These are phyloP conservation scores for Luffa aegyptiaca DNA, from an alignment of 306 rosid species.

Conservation along the genomic window DNA sequence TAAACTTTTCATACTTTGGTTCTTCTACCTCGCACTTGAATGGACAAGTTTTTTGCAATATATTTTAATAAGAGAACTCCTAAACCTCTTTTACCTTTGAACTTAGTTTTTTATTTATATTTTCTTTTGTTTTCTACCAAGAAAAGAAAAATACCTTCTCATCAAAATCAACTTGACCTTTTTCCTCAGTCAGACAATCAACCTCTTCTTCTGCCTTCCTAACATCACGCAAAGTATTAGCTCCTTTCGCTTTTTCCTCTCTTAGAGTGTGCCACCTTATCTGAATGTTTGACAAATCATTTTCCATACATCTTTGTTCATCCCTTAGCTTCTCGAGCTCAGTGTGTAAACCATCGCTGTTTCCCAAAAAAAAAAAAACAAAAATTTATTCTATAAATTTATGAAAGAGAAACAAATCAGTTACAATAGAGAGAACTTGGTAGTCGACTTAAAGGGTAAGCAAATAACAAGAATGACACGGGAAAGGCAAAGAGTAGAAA, in stretches of 20 bases:
- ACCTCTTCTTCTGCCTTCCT: constrained; percentile 66
- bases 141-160: constrained; percentile 54
- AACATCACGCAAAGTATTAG: constrained; percentile 29
- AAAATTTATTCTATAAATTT: not conserved
- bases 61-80: not conserved
- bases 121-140: not conserved
- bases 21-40: not conserved
- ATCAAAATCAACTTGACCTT: constrained; percentile 55
- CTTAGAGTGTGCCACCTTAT: constrained; percentile 47
- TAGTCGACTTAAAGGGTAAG: not conserved
- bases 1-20: not conserved
- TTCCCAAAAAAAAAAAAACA: constrained; percentile 14
- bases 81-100: not conserved
- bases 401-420: constrained; percentile 1
- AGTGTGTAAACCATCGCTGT: constrained; percentile 59
- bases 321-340: constrained; percentile 56
- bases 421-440: not conserved
- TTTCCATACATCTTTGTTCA: constrained; percentile 53
- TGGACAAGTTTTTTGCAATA: not conserved
- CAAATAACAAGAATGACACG: not conserved
- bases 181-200: constrained; percentile 58
- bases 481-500: not conserved
- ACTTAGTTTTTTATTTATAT: not conserved
- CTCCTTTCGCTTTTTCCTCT: constrained; percentile 64
- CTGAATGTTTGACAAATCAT: constrained; percentile 38